A percentile compares a stretch with the other conserved stretches of the same genome.
phyloP scores from a whole-genome alignment of 345 rosid genomes.

The Laguncularia racemosa region DNA sequence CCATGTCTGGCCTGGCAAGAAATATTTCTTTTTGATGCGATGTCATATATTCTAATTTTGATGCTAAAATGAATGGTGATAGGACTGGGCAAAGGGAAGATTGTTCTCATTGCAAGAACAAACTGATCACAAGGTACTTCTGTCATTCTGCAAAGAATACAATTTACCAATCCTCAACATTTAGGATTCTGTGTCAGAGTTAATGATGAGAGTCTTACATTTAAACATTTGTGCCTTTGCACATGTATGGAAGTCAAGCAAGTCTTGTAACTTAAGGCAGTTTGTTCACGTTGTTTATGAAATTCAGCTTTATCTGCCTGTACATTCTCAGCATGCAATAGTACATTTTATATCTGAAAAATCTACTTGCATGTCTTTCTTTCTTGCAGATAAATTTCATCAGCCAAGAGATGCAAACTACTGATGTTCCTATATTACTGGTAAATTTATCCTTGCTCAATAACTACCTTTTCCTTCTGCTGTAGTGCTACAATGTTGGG shows the following conservation, averaged over 20 bases:
- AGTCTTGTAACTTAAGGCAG: not conserved
- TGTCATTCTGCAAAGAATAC: not conserved
- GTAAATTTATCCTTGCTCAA: conserved; percentile 23
- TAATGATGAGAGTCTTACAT: not conserved
- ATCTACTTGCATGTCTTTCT: not conserved
- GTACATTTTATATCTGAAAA: not conserved
- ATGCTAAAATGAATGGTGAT: not conserved
- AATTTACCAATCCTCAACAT: not conserved
- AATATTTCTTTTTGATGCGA: no score
- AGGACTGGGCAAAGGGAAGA: conserved; percentile 70
- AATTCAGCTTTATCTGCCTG: not conserved
- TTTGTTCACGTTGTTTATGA: not conserved
- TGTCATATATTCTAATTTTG: not conserved
- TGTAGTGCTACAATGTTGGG: no score
- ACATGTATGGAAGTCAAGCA: not conserved
- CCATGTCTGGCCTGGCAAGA: no score
- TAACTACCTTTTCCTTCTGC: no score
- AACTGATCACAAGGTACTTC: conserved; percentile 70
- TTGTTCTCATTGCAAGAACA: conserved; percentile 76
- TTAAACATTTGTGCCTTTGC: not conserved
- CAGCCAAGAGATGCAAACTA: conserved; percentile 43
- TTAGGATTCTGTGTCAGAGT: not conserved
- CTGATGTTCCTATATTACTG: conserved; percentile 58
- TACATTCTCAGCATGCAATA: not conserved
- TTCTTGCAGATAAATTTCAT: conserved; percentile 58